phyloP scores from a whole-genome alignment of 192 early-diverging fungal species.

The Gryganskiella cystojenkinii region DNA sequence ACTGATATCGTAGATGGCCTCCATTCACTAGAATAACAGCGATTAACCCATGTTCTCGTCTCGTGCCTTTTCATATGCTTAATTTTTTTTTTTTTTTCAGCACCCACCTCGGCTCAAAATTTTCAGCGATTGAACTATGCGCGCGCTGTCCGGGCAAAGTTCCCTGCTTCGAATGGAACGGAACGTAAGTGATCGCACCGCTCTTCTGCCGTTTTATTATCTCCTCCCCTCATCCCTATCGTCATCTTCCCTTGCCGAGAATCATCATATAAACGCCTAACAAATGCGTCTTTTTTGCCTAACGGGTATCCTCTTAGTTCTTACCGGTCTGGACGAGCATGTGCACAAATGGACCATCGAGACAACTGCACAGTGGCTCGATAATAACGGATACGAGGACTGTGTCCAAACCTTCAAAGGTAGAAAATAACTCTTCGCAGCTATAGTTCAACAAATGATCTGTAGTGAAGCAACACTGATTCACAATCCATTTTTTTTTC shows the following conservation, averaged over 20 bases:
- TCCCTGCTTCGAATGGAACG: slow-evolving; percentile 8
- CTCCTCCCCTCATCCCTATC: no score
- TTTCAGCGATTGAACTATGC: slow-evolving; percentile 39
- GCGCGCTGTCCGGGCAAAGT: slow-evolving; percentile 22
- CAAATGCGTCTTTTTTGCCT: background rate
- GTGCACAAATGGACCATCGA: slow-evolving; percentile 37
- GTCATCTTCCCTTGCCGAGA: background rate
- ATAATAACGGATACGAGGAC: slow-evolving; percentile 33
- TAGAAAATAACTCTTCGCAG: background rate
- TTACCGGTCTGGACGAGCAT: slow-evolving; percentile 26
- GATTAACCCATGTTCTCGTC: background rate
- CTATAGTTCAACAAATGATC: background rate
- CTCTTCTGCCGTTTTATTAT: no score
- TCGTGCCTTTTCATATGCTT: background rate
- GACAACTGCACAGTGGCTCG: slow-evolving; percentile 41
- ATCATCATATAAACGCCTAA: background rate
- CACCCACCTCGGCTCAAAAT: slow-evolving; percentile 37
- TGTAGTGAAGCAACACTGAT: background rate
- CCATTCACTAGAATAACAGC: background rate
- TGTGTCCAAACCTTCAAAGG: slow-evolving; percentile 37
- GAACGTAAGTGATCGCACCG: slow-evolving; percentile 14
- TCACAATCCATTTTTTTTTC: background rate
- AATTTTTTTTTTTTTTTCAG: background rate
- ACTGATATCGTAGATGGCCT: no score
- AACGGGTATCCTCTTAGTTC: slow-evolving; percentile 1